Evolutionary conservation across 1,284 basidiomycete genomes (phyloP), one percentile per base, ranked within the genome.

Genomic region (Hemileia vastatrix): DNA sequence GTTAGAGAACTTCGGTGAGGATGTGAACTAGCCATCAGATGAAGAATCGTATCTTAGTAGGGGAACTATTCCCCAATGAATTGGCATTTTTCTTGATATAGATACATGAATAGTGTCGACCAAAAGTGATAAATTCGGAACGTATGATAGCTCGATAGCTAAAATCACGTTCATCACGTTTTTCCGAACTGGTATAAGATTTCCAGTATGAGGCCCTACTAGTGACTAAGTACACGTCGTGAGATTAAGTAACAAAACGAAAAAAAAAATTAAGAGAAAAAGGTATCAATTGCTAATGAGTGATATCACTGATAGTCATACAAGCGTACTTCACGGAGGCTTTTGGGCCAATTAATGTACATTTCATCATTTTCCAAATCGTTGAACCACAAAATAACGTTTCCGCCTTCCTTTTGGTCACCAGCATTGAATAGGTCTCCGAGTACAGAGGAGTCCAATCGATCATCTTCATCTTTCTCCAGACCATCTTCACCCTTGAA

Each of bases 371-470:
- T 87, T 77, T 90, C 86, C 23, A 97, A 76, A 76, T 97, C 86
- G 76, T 97, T 97, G 83, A 87, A 86, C 83, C 88, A 97, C 0
- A 84, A 73, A 54, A 95, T 82, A 1, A 86, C 81, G 13, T 79
- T 81, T 0, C 86, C 88, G 1, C 82, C 87, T 75, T 95, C 92
- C 4, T 73, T 70, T n/a, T 88, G 79, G 73, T 96, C 92, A 65
- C 87, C 90, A 1, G 89, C 86, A 75, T 95, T 92, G 56, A 92
- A 86, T 9, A 93, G 70, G 0, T 85, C 86, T 63, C 90, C 88
- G 32, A 87, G 72, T 3, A 82, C 79, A 56, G 81, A 83, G 1
- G 77, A 72, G n/a, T n/a, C n/a, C n/a, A n/a, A n/a, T n/a, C n/a
- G n/a, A n/a, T n/a, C n/a, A n/a, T n/a, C n/a, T n/a, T n/a, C n/a